Conservation (phyloP, 2,329 filamentous ascomycete genomes). For the Cytospora piceicola region DNA sequence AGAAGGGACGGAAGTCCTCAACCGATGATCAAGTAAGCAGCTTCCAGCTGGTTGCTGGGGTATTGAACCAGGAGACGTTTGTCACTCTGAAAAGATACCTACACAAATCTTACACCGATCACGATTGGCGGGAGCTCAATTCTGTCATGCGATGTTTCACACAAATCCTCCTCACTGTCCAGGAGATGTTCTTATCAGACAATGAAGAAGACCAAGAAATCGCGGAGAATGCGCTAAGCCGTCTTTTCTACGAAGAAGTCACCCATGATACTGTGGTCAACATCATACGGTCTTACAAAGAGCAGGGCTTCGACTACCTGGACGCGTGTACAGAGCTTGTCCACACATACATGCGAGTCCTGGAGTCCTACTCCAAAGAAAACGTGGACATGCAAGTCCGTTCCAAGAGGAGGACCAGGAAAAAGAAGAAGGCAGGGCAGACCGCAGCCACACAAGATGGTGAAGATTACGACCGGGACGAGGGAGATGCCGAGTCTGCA, state of each 20-base stretch:
- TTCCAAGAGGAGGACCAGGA: slow-evolving; percentile 74
- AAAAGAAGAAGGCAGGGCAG: slow-evolving; percentile 66
- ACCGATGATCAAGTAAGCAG: slow-evolving; percentile 64
- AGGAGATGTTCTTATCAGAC: slow-evolving; percentile 84
- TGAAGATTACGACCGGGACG: slow-evolving; percentile 53
- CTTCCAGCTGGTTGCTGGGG: slow-evolving; percentile 85
- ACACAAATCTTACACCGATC: slow-evolving; percentile 77
- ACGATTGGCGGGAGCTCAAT: slow-evolving; percentile 84
- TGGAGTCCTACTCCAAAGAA: slow-evolving; percentile 93
- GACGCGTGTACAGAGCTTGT: slow-evolving; percentile 89
- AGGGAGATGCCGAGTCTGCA: slow-evolving; percentile 69
- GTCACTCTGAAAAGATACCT: slow-evolving; percentile 84
- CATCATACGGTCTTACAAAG: slow-evolving; percentile 84
- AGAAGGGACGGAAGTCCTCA: slow-evolving; percentile 55
- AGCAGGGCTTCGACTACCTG: slow-evolving; percentile 91
- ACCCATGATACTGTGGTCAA: slow-evolving; percentile 86
- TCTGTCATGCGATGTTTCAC: slow-evolving; percentile 93
- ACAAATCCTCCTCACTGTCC: slow-evolving; percentile 88
- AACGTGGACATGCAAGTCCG: slow-evolving; percentile 93
- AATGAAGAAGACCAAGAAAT: slow-evolving; percentile 97
- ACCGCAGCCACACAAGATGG: slow-evolving; percentile 39
- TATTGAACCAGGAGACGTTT: slow-evolving; percentile 94
- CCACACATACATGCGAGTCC: slow-evolving; percentile 87
- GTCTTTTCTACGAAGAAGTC: slow-evolving; percentile 97
- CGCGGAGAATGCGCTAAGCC: slow-evolving; percentile 93